Base-by-base conservation (phyloP, 2,329 filamentous ascomycete genomes). In the Aspergillus sp. region DNA sequence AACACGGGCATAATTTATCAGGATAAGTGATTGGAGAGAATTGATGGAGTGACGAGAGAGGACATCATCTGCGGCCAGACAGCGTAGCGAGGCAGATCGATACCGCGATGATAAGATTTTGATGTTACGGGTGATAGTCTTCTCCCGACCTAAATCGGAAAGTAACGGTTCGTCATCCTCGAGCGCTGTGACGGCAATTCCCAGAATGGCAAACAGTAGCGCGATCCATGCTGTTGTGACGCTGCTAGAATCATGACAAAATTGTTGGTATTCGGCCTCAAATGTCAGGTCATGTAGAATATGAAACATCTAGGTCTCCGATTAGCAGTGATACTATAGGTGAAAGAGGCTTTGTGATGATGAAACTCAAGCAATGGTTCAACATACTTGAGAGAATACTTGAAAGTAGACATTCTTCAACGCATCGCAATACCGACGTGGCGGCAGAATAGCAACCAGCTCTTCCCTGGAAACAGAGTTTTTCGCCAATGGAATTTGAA, bases 251-350 rank as follows among this genome's bases (percentile, higher is more conserved):
- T 74, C 70, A 59, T 76, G 70, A 36, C 70, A 70, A 55, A 79
- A 79, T 17, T 70, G 67, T 41, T 72, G 69, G 60, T 78, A 79
- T 57, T 78, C 74, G 13, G 69, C 70, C 38, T 77, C 70, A 39
- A 79, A 79, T 4, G 75, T 77, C 48, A 76, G 68, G 58, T 79
- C 76, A 54, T 79, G 77, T 9, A 79, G 71, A 48, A 79, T 72
- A 64, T 79, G 76, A 52, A 78, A 79, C 12, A 79, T 65, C 71
- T 73, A 38, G 64, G 43, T 15, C 13, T 15, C 30, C 8, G 15
- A 28, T 54, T 47, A 55, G 52, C 6, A 47, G 12, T 2, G 25
- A 6, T 21, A 13, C 23, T 23, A 25, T n/a, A 43, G 17, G 19
- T 25, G 19, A 39, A 50, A 12, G 6, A 12, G 8, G 21, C n/a